A percentile compares a stretch with the other conserved stretches of the same genome.
These are phyloP conservation scores for Auricularia cornea DNA, from an alignment of 768 basidiomycete genomes.

Conservation along the genomic window DNA sequence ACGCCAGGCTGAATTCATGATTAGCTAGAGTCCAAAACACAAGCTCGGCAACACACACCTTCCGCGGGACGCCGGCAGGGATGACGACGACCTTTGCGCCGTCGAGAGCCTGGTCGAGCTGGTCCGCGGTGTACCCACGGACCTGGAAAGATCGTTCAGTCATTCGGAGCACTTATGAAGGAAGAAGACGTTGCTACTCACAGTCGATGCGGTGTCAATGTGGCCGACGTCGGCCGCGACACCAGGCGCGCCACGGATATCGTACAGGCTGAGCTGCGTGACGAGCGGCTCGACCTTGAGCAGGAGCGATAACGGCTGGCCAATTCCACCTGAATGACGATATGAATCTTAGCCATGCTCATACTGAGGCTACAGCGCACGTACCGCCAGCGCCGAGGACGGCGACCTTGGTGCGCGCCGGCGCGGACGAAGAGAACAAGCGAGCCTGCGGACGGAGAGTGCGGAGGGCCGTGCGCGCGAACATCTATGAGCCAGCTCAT, in stretches of 20 bases:
- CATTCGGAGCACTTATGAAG: background rate
- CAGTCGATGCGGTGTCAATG: constrained; percentile 58
- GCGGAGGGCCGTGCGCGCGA: constrained; percentile 56
- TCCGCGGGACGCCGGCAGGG: constrained; percentile 97
- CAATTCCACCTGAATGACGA: constrained; percentile 65
- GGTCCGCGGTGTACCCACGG: constrained; percentile 70
- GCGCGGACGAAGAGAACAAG: constrained; percentile 66
- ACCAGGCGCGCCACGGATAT: constrained; percentile 92
- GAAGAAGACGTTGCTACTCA: constrained; percentile 6
- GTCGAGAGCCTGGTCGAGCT: constrained; percentile 83
- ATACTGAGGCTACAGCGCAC: too few species aligned
- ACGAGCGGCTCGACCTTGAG: constrained; percentile 91
- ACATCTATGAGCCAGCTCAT: constrained; percentile 34
- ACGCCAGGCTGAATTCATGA: constrained; percentile 59
- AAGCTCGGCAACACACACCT: constrained; percentile 47
- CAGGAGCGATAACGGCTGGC: constrained; percentile 90
- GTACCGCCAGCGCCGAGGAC: constrained; percentile 92
- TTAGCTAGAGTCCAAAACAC: constrained; percentile 16
- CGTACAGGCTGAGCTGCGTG: constrained; percentile 78
- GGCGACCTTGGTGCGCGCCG: constrained; percentile 78
- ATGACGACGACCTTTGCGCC: constrained; percentile 91
- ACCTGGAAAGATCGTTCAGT: constrained; percentile 40
- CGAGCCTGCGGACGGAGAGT: constrained; percentile 47
- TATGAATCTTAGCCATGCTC: too few species aligned
- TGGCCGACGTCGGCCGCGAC: constrained; percentile 97